phyloP scores from a whole-genome alignment of 2,329 filamentous ascomycete genomes.

The Paecilomyces variotii region DNA sequence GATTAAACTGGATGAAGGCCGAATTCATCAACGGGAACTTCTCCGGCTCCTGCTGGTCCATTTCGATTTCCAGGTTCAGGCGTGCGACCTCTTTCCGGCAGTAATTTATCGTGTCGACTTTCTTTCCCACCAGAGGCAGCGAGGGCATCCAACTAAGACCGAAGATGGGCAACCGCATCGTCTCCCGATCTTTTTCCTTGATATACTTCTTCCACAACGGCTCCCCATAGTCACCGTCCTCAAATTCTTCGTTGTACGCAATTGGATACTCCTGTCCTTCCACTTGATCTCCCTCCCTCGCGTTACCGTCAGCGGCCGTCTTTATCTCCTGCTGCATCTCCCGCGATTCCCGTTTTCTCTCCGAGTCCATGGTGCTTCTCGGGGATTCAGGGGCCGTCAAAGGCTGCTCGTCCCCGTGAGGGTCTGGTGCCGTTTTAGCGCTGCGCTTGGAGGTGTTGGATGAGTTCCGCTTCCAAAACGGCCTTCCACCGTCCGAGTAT shows the following conservation, averaged over 20 bases:
- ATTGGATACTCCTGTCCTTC: conserved; percentile 47
- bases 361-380: neutral
- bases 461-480: conserved; percentile 24
- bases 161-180: conserved; percentile 64
- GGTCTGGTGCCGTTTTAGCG: conserved; percentile 15
- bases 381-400: conserved; percentile 26
- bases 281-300: conserved; percentile 17
- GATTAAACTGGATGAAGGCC: conserved; percentile 97
- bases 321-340: conserved; percentile 3
- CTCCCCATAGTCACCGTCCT: conserved; percentile 54
- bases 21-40: conserved; percentile 89
- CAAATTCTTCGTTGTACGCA: conserved; percentile 55
- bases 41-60: conserved; percentile 78
- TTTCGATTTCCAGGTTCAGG: conserved; percentile 84
- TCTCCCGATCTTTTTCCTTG: conserved; percentile 72
- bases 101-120: conserved; percentile 92
- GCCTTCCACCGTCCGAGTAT: conserved; percentile 7
- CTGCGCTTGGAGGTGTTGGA: conserved; percentile 23
- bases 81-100: conserved; percentile 79
- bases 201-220: conserved; percentile 78
- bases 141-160: conserved; percentile 63
- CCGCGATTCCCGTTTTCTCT: conserved; percentile 2
- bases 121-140: conserved; percentile 72
- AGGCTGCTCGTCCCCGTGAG: conserved; percentile 25
- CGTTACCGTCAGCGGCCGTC: conserved; percentile 5